Base-by-base conservation (phyloP, 768 basidiomycete species). In the Tylopilus intermedius region DNA sequence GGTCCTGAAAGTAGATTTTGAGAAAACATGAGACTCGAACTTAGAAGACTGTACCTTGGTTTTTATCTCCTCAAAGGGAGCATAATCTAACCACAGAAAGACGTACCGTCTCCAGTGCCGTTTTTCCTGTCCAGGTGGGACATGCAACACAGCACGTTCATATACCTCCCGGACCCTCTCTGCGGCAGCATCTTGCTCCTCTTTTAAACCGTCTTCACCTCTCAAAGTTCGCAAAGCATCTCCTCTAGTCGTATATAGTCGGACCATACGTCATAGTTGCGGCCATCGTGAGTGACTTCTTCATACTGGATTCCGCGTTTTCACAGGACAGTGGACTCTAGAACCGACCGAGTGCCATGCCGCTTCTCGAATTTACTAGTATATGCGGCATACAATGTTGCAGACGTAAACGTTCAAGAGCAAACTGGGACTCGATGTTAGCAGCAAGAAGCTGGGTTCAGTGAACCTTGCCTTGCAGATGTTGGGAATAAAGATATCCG, bases 291-390 rank as follows among this genome's bases (percentile, higher is more conserved):
- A 9, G 84, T 68, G 2, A 98, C 72, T 70, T 99, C 96, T 66
- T 99, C 96, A 63, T 99, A 98, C 62, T 98, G 94, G 51, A 99
- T 97, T 37, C 96, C 81, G n/a, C 96, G 84, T 69, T 97, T 99
- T 30, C 94, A 94, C 0, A 97, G 79, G 0, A 99, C 96, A 7
- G 96, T 99, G 38, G 83, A 80, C 68, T 97, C 95, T 24, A 99
- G 82, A 0, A 91, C 86, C 4, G 82, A 79, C 6, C 91, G 84
- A 8, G 88, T 86, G 11, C 96, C 96, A 60, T 94, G 92, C 63
- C 98, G 96, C 69, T 98, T 99, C 74, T 98, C 96, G 57, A 99
- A 98, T 66, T 90, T 92, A 18, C 18, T 18, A 18, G 94, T 95
- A 64, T 95, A 99, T 0, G 94, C 80, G 4, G 94, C 84, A 63